These are phyloP conservation scores for Singerocomus inundabilis DNA, from an alignment of 1,284 basidiomycete species.

Conservation along the genomic window DNA sequence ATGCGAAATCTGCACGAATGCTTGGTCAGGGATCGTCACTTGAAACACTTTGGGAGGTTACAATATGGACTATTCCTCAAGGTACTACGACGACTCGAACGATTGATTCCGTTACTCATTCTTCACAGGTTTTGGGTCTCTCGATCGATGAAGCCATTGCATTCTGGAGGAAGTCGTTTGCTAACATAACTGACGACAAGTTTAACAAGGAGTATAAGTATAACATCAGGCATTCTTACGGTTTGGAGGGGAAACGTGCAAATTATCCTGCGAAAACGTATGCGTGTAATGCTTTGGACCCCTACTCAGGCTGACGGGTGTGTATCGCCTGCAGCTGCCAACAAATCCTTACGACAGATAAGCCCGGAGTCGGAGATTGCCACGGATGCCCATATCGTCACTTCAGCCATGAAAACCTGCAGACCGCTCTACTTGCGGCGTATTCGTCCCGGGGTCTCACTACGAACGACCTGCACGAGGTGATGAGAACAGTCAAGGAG, in stretches of 20 bases:
- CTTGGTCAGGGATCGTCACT: conserved; percentile 76
- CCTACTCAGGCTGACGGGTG: background rate
- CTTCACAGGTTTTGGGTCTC: conserved; percentile 78
- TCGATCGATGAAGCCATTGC: conserved; percentile 92
- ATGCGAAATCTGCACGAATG: conserved; percentile 91
- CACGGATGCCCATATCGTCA: conserved; percentile 97
- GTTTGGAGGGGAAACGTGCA: conserved; percentile 89
- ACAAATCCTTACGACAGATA: conserved; percentile 80
- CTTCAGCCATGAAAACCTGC: conserved; percentile 83
- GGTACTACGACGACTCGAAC: conserved; percentile 42
- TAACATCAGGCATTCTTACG: conserved; percentile 95
- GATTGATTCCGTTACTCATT: background rate
- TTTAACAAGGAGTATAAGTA: conserved; percentile 99
- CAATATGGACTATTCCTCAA: conserved; percentile 97
- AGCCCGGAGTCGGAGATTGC: conserved; percentile 70
- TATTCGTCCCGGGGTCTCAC: conserved; percentile 71
- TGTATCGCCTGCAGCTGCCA: conserved; percentile 66
- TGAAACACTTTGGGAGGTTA: conserved; percentile 91
- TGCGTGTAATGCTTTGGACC: conserved; percentile 15
- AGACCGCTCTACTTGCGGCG: conserved; percentile 70
- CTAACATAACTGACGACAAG: conserved; percentile 83
- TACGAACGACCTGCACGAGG: conserved; percentile 77
- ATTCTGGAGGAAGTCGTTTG: conserved; percentile 93
- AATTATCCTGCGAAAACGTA: conserved; percentile 95
- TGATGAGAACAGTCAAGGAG: conserved; percentile 79